Evolutionary conservation across 2,329 filamentous ascomycete genomes (phyloP).

Genomic region (Xylaria sp.): DNA sequence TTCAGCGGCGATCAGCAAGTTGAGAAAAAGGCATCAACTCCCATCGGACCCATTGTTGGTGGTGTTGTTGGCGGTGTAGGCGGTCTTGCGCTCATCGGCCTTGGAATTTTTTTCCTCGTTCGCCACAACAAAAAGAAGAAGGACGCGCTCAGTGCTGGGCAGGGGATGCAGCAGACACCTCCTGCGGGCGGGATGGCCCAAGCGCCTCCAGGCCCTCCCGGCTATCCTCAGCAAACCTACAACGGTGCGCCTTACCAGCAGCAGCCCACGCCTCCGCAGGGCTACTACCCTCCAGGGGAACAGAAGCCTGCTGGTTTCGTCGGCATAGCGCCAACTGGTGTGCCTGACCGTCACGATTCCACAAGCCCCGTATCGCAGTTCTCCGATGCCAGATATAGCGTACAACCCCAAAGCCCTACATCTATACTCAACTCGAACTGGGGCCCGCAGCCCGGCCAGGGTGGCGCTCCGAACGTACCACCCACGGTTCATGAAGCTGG

Average conservation of each 20-base stretch:
- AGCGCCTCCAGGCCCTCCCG: background rate
- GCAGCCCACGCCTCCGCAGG: constrained; percentile 23
- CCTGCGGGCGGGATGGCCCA: background rate
- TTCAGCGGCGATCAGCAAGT: background rate
- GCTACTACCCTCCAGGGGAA: constrained; percentile 27
- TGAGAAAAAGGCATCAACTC: constrained; percentile 31
- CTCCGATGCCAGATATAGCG: constrained; percentile 31
- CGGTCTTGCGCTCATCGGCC: constrained; percentile 48
- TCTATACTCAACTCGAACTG: constrained; percentile 36
- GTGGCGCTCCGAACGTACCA: constrained; percentile 32
- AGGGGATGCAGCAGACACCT: constrained; percentile 25
- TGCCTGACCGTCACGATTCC: constrained; percentile 37
- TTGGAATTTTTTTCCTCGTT: constrained; percentile 49
- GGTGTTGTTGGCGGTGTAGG: constrained; percentile 54
- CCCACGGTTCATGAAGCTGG: constrained; percentile 48
- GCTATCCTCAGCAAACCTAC: constrained; percentile 31
- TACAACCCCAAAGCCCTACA: constrained; percentile 37
- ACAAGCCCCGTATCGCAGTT: constrained; percentile 39
- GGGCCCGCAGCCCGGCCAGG: constrained; percentile 31
- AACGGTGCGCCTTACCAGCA: constrained; percentile 23
- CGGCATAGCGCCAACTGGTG: constrained; percentile 17
- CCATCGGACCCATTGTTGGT: constrained; percentile 52
- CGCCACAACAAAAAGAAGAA: constrained; percentile 44
- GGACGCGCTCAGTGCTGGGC: constrained; percentile 17
- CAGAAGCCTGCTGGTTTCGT: constrained; percentile 38